These are phyloP conservation scores for Melampsora occidentalis DNA, from an alignment of 1,284 basidiomycete genomes.

Conservation along the genomic window DNA sequence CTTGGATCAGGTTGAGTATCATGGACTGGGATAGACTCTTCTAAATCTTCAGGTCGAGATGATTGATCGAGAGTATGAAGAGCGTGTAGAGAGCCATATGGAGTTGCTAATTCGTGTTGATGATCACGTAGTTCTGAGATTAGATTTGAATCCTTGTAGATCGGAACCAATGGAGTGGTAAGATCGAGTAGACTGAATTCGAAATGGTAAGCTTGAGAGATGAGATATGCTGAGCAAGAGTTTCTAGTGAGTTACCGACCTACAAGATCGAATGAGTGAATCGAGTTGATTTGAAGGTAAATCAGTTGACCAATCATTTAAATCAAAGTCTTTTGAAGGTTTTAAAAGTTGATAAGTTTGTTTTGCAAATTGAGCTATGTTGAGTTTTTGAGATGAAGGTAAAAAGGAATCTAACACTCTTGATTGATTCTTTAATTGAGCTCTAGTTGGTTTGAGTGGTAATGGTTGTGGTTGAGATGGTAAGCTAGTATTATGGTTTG, in stretches of 20 bases:
- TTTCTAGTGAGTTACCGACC: neutral
- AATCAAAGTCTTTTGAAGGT: too few species aligned
- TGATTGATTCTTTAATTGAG: neutral
- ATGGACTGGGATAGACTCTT: neutral
- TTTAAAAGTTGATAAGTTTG: neutral
- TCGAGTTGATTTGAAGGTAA: neutral
- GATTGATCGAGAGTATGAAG: slow-evolving; percentile 8
- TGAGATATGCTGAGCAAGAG: neutral
- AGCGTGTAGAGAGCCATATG: slow-evolving; percentile 36
- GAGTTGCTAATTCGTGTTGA: slow-evolving; percentile 40
- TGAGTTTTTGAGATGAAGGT: neutral
- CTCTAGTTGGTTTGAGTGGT: neutral
- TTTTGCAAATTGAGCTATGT: neutral
- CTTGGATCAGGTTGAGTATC: neutral
- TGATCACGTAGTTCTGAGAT: slow-evolving; percentile 27
- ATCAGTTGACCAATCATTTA: too few species aligned
- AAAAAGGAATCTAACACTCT: neutral
- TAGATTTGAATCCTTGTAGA: slow-evolving; percentile 33
- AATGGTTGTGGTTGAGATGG: too few species aligned
- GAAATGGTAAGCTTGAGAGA: neutral
- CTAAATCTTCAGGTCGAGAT: neutral
- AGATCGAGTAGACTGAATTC: slow-evolving; percentile 29
- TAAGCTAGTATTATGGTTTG: too few species aligned
- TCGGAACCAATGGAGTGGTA: slow-evolving; percentile 15
- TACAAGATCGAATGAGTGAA: neutral